A percentile compares a stretch with the other conserved stretches of the same genome.
These are phyloP conservation scores for Lumnitzera littorea DNA, from an alignment of 345 rosid genomes.

Conservation along the genomic window DNA sequence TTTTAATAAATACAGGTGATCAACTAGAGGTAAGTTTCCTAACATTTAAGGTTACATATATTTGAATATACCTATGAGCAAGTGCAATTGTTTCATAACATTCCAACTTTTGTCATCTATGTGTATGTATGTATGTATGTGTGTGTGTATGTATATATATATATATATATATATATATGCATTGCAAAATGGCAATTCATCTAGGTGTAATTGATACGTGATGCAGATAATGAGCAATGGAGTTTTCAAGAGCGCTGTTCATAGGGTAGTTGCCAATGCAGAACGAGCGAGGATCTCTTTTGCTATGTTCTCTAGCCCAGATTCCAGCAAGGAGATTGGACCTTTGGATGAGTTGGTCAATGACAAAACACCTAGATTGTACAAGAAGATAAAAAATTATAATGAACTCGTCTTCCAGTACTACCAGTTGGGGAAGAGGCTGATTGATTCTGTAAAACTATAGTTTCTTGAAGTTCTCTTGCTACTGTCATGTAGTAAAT, in stretches of 20 bases:
- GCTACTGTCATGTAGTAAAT: too few relatives aligned
- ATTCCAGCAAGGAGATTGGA: constrained; percentile 9
- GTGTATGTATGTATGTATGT: too few relatives aligned
- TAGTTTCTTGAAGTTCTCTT: neutral
- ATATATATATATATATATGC: too few relatives aligned
- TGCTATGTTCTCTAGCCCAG: constrained; percentile 22
- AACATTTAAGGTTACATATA: too few relatives aligned
- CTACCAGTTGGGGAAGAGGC: constrained; percentile 24
- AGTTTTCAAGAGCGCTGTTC: constrained; percentile 1
- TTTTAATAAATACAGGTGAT: constrained; percentile 25
- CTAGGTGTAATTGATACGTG: neutral
- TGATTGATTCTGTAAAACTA: constrained; percentile 18
- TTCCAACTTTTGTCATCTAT: too few relatives aligned
- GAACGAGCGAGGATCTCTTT: constrained; percentile 15
- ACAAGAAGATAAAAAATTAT: constrained; percentile 26
- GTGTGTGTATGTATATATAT: too few relatives aligned
- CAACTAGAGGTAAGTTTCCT: constrained; percentile 14
- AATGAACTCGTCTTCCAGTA: constrained; percentile 15
- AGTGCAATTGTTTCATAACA: too few relatives aligned
- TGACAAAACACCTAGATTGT: constrained; percentile 16
- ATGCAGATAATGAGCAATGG: constrained; percentile 27
- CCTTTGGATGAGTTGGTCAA: constrained; percentile 9
- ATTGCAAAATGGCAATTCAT: too few relatives aligned
- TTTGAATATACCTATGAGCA: too few relatives aligned
- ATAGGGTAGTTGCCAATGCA: constrained; percentile 20